phyloP scores from a whole-genome alignment of 2,329 filamentous ascomycete species.

The Apiospora koreana region DNA sequence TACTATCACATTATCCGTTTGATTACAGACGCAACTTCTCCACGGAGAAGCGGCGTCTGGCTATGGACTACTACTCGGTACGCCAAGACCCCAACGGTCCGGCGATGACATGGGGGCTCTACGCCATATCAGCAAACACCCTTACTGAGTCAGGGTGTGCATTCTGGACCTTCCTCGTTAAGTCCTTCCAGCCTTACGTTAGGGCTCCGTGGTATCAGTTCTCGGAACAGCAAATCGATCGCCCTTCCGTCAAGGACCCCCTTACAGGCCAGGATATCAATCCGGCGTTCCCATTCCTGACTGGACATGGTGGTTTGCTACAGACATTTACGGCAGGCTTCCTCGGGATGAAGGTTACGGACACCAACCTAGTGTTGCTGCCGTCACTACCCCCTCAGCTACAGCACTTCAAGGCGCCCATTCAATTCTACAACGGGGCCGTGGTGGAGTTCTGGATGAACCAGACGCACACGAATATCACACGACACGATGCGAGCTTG shows the following conservation, averaged over 20 bases:
- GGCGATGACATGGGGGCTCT: slow-evolving; percentile 9
- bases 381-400: slow-evolving; percentile 7
- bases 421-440: slow-evolving; percentile 11
- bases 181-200: slow-evolving; percentile 4
- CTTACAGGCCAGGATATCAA: slow-evolving; percentile 2
- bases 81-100: slow-evolving; percentile 10
- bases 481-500: neutral
- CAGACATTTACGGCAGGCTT: slow-evolving; percentile 7
- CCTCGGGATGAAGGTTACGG: slow-evolving; percentile 9
- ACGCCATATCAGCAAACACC: slow-evolving; percentile 9
- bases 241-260: neutral
- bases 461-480: neutral
- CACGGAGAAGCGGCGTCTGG: neutral
- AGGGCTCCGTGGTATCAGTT: slow-evolving; percentile 10
- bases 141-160: neutral
- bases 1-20: slow-evolving; percentile 8
- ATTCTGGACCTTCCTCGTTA: slow-evolving; percentile 10
- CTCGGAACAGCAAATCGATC: slow-evolving; percentile 7
- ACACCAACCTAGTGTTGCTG: neutral
- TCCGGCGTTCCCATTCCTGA: slow-evolving; percentile 4
- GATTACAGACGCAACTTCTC: neutral
- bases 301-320: neutral
- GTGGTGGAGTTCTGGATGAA: slow-evolving; percentile 12
- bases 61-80: slow-evolving; percentile 9
- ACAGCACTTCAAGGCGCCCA: slow-evolving; percentile 5